A percentile compares a stretch with the other conserved stretches of the same genome.
Conservation (phyloP, 768 basidiomycete genomes). For the Royoungia palumana region DNA sequence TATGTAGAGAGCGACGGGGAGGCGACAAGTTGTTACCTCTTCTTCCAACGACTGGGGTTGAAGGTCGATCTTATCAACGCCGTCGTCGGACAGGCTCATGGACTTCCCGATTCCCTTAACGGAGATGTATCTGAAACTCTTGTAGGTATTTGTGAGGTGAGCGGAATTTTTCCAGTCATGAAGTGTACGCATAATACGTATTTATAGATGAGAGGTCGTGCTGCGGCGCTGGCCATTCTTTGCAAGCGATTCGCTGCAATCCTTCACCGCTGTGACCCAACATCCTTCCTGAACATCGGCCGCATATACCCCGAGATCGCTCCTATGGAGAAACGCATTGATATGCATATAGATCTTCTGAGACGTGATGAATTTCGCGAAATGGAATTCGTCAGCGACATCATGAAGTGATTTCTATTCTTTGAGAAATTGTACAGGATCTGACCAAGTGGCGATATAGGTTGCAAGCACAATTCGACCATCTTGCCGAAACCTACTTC, state of each 20-base stretch:
- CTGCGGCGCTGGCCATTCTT: slow-evolving; percentile 74
- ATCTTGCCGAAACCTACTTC: slow-evolving; percentile 87
- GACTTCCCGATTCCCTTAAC: slow-evolving; percentile 81
- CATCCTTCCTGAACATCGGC: slow-evolving; percentile 83
- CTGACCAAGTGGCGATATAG: slow-evolving; percentile 38
- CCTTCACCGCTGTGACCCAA: slow-evolving; percentile 75
- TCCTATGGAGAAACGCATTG: slow-evolving; percentile 86
- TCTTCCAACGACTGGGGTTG: slow-evolving; percentile 85
- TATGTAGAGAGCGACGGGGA: slow-evolving; percentile 89
- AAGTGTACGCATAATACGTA: neutral
- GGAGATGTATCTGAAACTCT: slow-evolving; percentile 78
- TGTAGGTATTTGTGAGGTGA: slow-evolving; percentile 92
- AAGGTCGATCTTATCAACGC: slow-evolving; percentile 87
- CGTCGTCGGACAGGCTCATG: slow-evolving; percentile 78
- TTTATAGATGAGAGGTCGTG: slow-evolving; percentile 73
- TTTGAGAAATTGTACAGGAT: neutral
- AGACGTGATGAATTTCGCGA: slow-evolving; percentile 89
- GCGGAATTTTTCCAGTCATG: slow-evolving; percentile 13
- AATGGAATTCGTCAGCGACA: slow-evolving; percentile 88
- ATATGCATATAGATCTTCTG: slow-evolving; percentile 85
- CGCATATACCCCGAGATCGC: slow-evolving; percentile 80
- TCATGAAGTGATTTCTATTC: slow-evolving; percentile 66
- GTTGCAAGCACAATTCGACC: slow-evolving; percentile 91
- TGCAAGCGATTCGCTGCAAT: slow-evolving; percentile 90
- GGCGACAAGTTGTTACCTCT: slow-evolving; percentile 84